Evolutionary conservation across 306 rosid genomes (phyloP), one percentile per base, ranked within the genome.

Genomic region (Vicia sativa): DNA sequence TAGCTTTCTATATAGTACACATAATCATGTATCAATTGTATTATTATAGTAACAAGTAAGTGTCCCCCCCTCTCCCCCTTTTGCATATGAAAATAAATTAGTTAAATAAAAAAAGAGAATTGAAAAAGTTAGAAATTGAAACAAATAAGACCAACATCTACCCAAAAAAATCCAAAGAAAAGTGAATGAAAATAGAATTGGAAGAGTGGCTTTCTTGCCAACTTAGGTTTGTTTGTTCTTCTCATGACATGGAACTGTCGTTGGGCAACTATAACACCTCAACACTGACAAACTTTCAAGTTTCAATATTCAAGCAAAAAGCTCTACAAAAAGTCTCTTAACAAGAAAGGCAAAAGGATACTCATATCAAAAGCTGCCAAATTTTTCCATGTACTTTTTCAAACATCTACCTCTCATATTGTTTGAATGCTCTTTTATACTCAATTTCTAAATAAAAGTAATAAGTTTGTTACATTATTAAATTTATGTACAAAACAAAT

Each of bases 221-320:
- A 59, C 71, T 6, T 66, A 61, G 46, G 49, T 54, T 67, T 78
- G 74, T 72, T 52, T 52, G 58, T 52, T 77, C 70, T 73, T 74
- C 73, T 63, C 76, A 52, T 52, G 58, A 74, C 73, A 74, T 74
- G 65, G 62, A 34, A 5, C 34, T 70, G 70, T 70, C 74, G 6
- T 70, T 80, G 52, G 46, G 38, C 64, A 53, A 62, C 39, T 63
- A 68, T 48, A 67, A 72, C 76, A 58, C 29, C 76, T 67, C 76
- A 64, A 15, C 76, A 80, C 79, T 64, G 64, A 50, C 82, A 77
- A 49, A 38, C 70, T 74, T 70, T 60, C 74, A 52, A 74, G 39
- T 77, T 65, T 73, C 76, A 52, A 64, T 29, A 65, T 57, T 80
- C 16, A 58, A 50, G 25, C 81, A 67, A 73, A 76, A 72, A 67